Conservation (phyloP, 139 green algal species). For the Limnomonas spitsbergensis region DNA sequence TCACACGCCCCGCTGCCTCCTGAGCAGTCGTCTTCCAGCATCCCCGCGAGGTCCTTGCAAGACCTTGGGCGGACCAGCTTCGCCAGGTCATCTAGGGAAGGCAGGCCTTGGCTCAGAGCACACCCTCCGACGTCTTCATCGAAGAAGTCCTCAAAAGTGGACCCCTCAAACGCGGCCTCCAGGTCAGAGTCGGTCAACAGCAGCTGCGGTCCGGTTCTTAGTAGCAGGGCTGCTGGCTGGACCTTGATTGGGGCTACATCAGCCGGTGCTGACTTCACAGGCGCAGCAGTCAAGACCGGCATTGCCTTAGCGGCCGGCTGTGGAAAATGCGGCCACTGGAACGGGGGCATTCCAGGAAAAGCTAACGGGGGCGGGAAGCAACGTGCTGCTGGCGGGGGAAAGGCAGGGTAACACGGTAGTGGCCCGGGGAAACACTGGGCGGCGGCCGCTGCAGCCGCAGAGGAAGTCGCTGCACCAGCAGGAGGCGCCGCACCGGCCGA, state of each 20-base stretch:
- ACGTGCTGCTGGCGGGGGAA: not conserved
- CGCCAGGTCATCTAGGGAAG: not conserved
- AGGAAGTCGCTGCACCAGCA: not conserved
- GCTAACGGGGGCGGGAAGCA: too few species aligned
- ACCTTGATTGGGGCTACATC: too few species aligned
- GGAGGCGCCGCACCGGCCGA: not conserved
- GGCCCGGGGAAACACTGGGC: not conserved
- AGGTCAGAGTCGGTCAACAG: constrained; percentile 6
- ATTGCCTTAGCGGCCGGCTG: too few species aligned
- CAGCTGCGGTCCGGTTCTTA: too few species aligned
- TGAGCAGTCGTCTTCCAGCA: too few species aligned
- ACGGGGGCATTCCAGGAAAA: too few species aligned
- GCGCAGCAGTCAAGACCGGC: too few species aligned
- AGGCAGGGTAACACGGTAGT: not conserved
- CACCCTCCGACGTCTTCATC: not conserved
- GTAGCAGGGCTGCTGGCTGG: too few species aligned
- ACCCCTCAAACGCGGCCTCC: not conserved
- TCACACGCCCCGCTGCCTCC: too few species aligned
- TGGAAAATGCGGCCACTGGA: too few species aligned
- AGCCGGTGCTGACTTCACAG: too few species aligned
- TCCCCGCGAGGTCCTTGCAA: constrained; percentile 2
- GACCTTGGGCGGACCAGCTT: not conserved
- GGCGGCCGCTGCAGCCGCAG: too few species aligned
- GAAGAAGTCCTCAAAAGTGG: not conserved
- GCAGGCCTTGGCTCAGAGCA: not conserved